Evolutionary conservation across 305 asterid genomes (phyloP), one percentile per base, ranked within the genome.

Genomic region (Nicotiana rustica): DNA sequence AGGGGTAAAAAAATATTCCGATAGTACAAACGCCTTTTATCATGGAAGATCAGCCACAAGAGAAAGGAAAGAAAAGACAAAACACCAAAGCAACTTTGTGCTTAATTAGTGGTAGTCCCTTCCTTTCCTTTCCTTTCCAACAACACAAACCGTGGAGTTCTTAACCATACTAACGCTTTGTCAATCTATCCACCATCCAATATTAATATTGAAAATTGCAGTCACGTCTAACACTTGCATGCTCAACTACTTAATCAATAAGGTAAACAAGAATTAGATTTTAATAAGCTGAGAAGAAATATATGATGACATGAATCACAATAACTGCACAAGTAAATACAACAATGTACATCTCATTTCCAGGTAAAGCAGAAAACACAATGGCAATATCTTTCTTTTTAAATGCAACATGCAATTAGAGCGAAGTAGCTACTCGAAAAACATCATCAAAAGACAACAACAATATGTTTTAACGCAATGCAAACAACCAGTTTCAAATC

Each of bases 301-400:
- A 49, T 33, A 25, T 14, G 44, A 1, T 25, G 15, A 8, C 47
- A 29, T 75, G 65, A 75, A 75, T 52, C 47, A 75, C 15, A 49
- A 7, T 0, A 75, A 75, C 80, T 52, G 31, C 10, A 75, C 44
- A 7, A 75, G 62, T 52, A 75, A 75, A 75, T 75, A 75, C 47
- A 52, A 52, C 47, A 75, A 29, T n/a, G 17, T 8, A 52, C 80
- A 5, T 52, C 47, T 75, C 41, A 75, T 75, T 73, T 47, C 31
- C 25, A 25, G 6, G 61, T 61, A 19, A 71, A 47, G 13, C 61
- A 44, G 79, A 25, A 21, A 49, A 75, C 4, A 14, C 64, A 38
- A 75, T 25, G 25, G 21, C 44, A 25, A 52, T 29, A 76, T 29
- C 25, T 25, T 25, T 25, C 66, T 29, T 76, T 76, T 15, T 14